Conservation (phyloP, 2,329 filamentous ascomycete genomes). For the Aspergillus tubingensis region DNA sequence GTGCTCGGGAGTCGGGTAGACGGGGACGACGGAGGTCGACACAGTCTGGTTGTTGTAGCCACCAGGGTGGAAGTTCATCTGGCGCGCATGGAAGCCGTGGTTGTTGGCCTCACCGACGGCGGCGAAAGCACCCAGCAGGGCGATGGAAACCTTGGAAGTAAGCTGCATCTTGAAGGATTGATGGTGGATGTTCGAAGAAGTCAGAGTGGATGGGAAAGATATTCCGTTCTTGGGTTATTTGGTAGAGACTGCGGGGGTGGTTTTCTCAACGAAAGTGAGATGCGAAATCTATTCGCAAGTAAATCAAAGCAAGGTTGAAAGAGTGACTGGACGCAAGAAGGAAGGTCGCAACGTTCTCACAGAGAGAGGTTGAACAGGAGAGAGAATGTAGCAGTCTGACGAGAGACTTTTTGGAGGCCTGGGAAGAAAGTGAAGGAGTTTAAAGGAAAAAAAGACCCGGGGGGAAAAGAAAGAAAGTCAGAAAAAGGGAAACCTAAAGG, state of each 20-base stretch:
- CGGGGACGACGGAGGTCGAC: constrained; percentile 25
- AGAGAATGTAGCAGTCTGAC: constrained; percentile 13
- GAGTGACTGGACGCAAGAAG: constrained; percentile 19
- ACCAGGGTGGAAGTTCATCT: constrained; percentile 24
- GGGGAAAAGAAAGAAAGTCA: constrained; percentile 7
- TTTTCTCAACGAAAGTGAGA: constrained; percentile 18
- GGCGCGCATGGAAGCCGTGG: constrained; percentile 29
- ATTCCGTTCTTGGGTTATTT: neutral
- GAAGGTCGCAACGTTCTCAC: constrained; percentile 12
- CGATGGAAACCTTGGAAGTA: constrained; percentile 38
- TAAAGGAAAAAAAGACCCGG: constrained; percentile 2
- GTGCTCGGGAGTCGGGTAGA: constrained; percentile 21
- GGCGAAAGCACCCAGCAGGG: constrained; percentile 39
- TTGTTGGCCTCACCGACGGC: constrained; percentile 37
- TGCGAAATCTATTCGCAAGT: constrained; percentile 42
- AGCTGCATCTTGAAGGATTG: constrained; percentile 43
- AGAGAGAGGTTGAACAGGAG: constrained; percentile 2
- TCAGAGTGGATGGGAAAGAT: neutral
- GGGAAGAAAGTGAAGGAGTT: constrained; percentile 5
- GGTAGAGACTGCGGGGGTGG: constrained; percentile 12
- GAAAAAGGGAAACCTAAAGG: too few species aligned
- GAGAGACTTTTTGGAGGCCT: neutral
- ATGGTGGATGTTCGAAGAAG: constrained; percentile 14
- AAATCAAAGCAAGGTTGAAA: constrained; percentile 16
- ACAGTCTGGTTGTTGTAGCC: constrained; percentile 15